Conservation (phyloP, 2,329 filamentous ascomycete species). For the Fusarium marasasianum region DNA sequence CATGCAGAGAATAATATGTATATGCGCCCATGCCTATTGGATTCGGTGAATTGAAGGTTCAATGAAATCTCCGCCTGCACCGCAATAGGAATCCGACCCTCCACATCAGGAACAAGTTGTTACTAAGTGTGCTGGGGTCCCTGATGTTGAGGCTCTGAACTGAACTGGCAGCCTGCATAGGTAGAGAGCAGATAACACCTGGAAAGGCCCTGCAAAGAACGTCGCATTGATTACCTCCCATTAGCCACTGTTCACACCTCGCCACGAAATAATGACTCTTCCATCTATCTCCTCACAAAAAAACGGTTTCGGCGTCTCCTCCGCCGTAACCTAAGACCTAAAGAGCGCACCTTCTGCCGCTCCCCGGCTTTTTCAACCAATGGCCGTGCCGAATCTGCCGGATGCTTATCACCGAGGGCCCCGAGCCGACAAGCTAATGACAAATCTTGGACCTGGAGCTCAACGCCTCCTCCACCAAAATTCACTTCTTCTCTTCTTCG, state of each 20-base stretch:
- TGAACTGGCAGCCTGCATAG: neutral
- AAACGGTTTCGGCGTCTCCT: constrained; percentile 20
- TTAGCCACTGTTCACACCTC: neutral
- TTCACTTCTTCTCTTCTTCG: constrained; percentile 35
- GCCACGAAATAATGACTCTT: constrained; percentile 26
- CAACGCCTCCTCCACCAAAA: constrained; percentile 36
- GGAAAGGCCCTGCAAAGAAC: neutral
- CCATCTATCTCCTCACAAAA: constrained; percentile 8
- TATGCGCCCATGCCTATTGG: neutral
- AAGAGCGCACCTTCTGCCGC: constrained; percentile 21
- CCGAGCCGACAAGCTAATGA: constrained; percentile 51
- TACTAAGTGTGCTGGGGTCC: neutral
- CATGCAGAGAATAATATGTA: neutral
- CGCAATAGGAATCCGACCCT: neutral
- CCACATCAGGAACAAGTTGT: neutral
- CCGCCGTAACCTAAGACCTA: constrained; percentile 16
- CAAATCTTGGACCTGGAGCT: constrained; percentile 47
- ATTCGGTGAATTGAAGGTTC: neutral
- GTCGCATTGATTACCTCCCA: neutral
- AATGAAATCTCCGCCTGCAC: neutral
- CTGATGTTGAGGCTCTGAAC: neutral
- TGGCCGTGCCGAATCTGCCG: constrained; percentile 36
- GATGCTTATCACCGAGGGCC: constrained; percentile 49
- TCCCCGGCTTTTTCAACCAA: constrained; percentile 44
- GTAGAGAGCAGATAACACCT: neutral